A percentile compares a stretch with the other conserved stretches of the same genome.
Conservation (phyloP, 2,329 filamentous ascomycete species). For the Sporothrix humicola region DNA sequence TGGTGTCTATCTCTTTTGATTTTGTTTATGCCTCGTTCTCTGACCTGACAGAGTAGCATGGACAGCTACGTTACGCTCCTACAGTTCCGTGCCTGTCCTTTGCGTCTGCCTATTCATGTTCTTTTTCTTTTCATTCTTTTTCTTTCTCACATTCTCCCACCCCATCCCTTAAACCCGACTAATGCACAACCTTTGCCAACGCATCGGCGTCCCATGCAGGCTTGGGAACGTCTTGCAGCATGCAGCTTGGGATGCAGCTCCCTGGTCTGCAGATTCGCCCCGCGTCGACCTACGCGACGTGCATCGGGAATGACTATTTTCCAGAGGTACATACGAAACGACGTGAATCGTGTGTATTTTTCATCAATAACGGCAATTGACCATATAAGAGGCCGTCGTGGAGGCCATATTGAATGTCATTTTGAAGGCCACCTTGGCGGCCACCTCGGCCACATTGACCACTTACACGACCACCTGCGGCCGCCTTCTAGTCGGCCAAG, state of each 20-base stretch:
- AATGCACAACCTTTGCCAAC: constrained; percentile 23
- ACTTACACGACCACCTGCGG: not conserved
- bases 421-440: not conserved
- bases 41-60: not conserved
- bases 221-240: not conserved
- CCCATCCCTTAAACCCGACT: not conserved
- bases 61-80: not conserved
- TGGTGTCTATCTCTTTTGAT: not conserved
- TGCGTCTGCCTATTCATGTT: not conserved
- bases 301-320: not conserved
- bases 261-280: not conserved
- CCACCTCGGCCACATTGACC: not conserved
- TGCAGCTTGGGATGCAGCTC: not conserved
- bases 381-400: not conserved
- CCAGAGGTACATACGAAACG: not conserved
- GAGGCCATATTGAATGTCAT: not conserved
- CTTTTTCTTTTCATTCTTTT: not conserved
- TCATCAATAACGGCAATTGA: not conserved
- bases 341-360: not conserved
- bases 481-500: not conserved
- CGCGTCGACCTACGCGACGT: constrained; percentile 13
- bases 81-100: not conserved
- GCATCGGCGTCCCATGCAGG: constrained; percentile 14
- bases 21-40: not conserved
- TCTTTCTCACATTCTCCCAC: not conserved